phyloP scores from a whole-genome alignment of 352 stramenopile species.

The Phytophthora multivora region DNA sequence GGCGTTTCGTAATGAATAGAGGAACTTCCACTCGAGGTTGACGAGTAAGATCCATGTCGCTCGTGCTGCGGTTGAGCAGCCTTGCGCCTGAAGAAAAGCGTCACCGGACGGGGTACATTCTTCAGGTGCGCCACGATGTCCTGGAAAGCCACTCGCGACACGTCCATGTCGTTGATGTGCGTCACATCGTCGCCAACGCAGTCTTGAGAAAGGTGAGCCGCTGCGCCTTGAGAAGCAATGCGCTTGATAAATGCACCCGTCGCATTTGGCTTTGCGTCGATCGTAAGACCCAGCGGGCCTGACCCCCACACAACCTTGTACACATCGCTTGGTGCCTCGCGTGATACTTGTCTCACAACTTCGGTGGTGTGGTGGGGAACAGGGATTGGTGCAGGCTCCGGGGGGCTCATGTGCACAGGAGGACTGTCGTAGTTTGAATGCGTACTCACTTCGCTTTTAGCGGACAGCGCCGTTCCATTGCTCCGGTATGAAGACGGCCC shows the following conservation, averaged over 20 bases:
- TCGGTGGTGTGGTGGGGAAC: constrained; percentile 23
- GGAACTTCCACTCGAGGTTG: constrained; percentile 36
- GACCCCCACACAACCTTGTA: constrained; percentile 86
- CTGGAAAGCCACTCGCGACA: constrained; percentile 70
- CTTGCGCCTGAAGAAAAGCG: constrained; percentile 74
- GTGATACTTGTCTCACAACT: constrained; percentile 42
- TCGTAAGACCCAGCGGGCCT: constrained; percentile 78
- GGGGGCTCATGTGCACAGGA: constrained; percentile 22
- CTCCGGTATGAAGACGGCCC: constrained; percentile 35
- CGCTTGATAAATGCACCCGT: constrained; percentile 85
- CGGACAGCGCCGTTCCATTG: constrained; percentile 38
- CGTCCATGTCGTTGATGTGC: constrained; percentile 88
- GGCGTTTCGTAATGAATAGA: constrained; percentile 50
- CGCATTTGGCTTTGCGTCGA: constrained; percentile 65
- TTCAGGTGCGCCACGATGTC: constrained; percentile 84
- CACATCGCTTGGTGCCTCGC: constrained; percentile 44
- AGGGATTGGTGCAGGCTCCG: constrained; percentile 18
- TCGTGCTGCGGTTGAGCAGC: constrained; percentile 25
- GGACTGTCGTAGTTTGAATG: constrained; percentile 40
- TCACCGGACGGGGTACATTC: constrained; percentile 78
- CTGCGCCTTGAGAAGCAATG: constrained; percentile 73
- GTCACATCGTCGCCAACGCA: constrained; percentile 82
- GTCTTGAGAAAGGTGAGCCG: constrained; percentile 76
- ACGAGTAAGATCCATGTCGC: constrained; percentile 46
- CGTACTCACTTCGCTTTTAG: constrained; percentile 22